A percentile compares a stretch with the other conserved stretches of the same genome.
phyloP scores from a whole-genome alignment of 331 rosid genomes.

The Malus hybrid region DNA sequence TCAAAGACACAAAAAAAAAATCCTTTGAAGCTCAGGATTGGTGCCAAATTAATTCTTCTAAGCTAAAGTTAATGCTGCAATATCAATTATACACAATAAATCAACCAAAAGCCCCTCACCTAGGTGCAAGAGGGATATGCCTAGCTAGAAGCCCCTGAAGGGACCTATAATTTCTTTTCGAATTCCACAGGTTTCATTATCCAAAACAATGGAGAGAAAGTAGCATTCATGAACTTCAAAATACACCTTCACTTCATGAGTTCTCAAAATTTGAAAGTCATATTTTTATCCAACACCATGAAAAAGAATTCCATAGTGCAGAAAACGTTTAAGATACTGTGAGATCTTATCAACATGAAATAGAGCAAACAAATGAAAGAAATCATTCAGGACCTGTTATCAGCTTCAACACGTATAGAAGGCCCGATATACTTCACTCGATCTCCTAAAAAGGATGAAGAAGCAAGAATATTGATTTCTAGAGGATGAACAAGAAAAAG shows the following conservation, averaged over 20 bases:
- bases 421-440: slow-evolving; percentile 85
- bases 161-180: no score
- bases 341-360: background rate
- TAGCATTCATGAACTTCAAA: background rate
- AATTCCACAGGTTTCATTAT: background rate
- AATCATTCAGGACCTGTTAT: slow-evolving; percentile 51
- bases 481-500: background rate
- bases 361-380: slow-evolving; percentile 4
- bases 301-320: background rate
- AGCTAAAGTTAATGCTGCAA: background rate
- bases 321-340: background rate
- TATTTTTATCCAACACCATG: no score
- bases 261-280: background rate
- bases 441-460: slow-evolving; percentile 46
- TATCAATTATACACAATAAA: background rate
- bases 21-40: background rate
- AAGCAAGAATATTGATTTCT: slow-evolving; percentile 5
- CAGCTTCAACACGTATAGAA: slow-evolving; percentile 40
- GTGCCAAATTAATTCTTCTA: background rate
- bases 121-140: background rate
- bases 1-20: background rate
- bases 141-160: background rate
- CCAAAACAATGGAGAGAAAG: background rate
- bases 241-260: background rate
- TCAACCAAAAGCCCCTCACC: background rate